These are phyloP conservation scores for Debaryomyces subglobosus DNA, from an alignment of 1,139 yeast species.

Conservation along the genomic window DNA sequence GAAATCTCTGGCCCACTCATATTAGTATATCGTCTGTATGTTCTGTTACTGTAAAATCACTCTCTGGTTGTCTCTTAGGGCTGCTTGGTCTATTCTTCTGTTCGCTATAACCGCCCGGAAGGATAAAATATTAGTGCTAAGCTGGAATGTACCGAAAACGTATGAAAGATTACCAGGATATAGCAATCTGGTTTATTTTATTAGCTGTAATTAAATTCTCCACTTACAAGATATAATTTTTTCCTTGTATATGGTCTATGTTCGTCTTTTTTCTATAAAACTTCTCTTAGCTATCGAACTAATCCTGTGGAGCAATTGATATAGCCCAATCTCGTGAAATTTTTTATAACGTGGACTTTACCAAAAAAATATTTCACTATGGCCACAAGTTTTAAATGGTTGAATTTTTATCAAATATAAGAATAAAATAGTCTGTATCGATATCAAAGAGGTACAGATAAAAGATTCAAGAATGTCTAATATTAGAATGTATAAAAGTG, in stretches of 20 bases:
- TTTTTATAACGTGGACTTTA: slow-evolving; percentile 8
- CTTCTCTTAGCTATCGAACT: neutral
- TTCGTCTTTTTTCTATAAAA: neutral
- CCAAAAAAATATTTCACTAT: slow-evolving; percentile 2
- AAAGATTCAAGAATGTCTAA: neutral
- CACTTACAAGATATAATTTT: neutral
- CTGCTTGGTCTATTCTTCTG: neutral
- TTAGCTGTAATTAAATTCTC: neutral
- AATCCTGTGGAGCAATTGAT: slow-evolving; percentile 1
- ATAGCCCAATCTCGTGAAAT: slow-evolving; percentile 7
- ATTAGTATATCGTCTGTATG: neutral
- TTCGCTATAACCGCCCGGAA: neutral
- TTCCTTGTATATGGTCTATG: neutral
- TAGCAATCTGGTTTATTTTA: neutral
- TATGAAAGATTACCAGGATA: neutral
- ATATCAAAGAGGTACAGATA: neutral
- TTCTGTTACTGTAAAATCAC: neutral
- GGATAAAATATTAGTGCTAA: neutral
- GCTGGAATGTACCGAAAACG: neutral
- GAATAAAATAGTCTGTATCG: neutral
- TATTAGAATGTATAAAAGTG: neutral
- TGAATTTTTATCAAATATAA: neutral
- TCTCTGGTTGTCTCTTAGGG: neutral
- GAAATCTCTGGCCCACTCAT: neutral
- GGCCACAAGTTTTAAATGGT: neutral